Base-by-base conservation (phyloP, 2,329 filamentous ascomycete species). In the Alternaria sp. region DNA sequence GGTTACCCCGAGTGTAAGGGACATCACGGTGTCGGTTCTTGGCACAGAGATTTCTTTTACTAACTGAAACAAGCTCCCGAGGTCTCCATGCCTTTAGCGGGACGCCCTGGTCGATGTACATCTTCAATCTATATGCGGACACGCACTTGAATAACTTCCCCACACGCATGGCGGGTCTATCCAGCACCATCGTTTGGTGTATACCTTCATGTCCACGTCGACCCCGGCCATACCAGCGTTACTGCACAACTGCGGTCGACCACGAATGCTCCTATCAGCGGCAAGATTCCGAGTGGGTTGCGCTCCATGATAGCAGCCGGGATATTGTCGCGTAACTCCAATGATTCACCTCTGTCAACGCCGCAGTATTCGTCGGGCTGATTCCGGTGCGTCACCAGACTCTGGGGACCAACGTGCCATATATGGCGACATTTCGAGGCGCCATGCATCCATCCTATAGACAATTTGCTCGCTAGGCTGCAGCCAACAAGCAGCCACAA, bases 381-480 rank as follows among this genome's bases (percentile, higher is more conserved):
- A 65, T 67, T 62, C 65, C 59, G 60, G 69, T 58, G 60, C 68
- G 66, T 75, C 70, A 73, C 73, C 71, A 68, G 72, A 72, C 70
- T 67, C 55, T 70, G 68, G 57, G 51, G 53, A 67, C 46, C 19
- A 49, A 67, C 57, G 58, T 67, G 63, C 65, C 66, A 63, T 45
- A 49, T 62, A 77, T 74, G 71, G 73, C 75, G 70, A 70, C 68
- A 73, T 75, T 52, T 61, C 49, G 50, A 63, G 43, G 62, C 66
- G 52, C 64, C 61, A 66, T 68, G 60, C 67, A 58, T 65, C 65
- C 72, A 65, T 67, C 70, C 64, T 52, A 65, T 52, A 54, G 55
- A 54, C 61, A 59, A 52, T 63, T 45, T 52, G 19, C 30, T 63
- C 57, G 59, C 67, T 60, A 50, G 57, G 63, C 65, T 69, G 72